phyloP scores from a whole-genome alignment of 176 grass and related monocot species.

The Hordeum vulgare region DNA sequence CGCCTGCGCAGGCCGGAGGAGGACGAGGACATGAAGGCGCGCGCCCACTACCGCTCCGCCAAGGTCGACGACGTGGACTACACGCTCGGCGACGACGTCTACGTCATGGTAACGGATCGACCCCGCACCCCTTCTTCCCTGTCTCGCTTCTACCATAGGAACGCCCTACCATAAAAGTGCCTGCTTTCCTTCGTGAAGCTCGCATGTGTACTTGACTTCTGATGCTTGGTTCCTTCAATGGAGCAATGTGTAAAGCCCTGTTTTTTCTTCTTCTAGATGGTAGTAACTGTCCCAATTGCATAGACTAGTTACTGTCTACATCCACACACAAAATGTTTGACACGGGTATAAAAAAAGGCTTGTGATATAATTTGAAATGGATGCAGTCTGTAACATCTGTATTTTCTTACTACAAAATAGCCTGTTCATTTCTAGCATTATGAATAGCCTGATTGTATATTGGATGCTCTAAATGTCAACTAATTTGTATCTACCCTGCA shows the following conservation, averaged over 20 bases:
- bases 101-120: slow-evolving; percentile 36
- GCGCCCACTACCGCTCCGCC: slow-evolving; percentile 42
- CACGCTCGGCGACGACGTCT: slow-evolving; percentile 53
- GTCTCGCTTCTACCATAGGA: too few species aligned
- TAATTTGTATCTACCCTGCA: too few species aligned
- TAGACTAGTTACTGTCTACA: not conserved
- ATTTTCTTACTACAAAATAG: not conserved
- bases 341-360: not conserved
- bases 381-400: not conserved
- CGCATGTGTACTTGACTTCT: too few species aligned
- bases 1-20: slow-evolving; percentile 23
- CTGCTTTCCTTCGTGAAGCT: not conserved
- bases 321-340: not conserved
- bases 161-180: not conserved
- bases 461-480: too few species aligned
- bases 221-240: too few species aligned
- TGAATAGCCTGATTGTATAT: not conserved
- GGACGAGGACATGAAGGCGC: slow-evolving; percentile 26
- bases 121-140: not conserved
- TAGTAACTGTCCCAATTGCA: not conserved
- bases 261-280: too few species aligned
- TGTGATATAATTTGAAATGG: not conserved
- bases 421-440: not conserved
- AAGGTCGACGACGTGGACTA: slow-evolving; percentile 51
- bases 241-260: too few species aligned